Conservation (phyloP, 75 land plant genomes). For the Sequoiadendron giganteum region DNA sequence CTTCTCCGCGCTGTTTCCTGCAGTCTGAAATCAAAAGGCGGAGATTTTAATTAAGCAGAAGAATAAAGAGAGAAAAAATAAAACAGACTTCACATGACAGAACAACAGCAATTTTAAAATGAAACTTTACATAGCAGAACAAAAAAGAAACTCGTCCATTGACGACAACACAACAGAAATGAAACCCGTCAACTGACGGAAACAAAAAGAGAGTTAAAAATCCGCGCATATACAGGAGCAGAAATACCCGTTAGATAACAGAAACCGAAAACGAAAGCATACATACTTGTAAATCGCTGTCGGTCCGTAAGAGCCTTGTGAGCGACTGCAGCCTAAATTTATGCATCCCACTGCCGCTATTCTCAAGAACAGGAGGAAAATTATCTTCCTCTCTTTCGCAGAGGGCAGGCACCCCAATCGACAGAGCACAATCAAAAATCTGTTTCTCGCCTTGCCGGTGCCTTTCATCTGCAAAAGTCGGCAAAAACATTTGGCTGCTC, state of each 20-base stretch:
- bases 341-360: background rate
- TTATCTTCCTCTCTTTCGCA: background rate
- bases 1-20: background rate
- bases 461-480: background rate
- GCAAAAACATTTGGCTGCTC: background rate
- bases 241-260: background rate
- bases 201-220: background rate
- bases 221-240: background rate
- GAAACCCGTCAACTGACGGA: background rate
- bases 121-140: background rate
- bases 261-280: background rate
- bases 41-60: background rate
- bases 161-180: background rate
- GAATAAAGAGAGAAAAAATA: too few species aligned
- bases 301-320: background rate
- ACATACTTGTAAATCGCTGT: background rate
- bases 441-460: background rate
- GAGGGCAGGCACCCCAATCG: background rate
- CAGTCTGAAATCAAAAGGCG: background rate
- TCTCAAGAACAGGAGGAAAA: background rate
- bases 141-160: background rate
- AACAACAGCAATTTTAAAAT: background rate
- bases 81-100: background rate
- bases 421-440: background rate
- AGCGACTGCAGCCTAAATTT: slow-evolving; percentile 1